These are phyloP conservation scores for Quercus tomentella DNA, from an alignment of 331 rosid species.

Conservation along the genomic window DNA sequence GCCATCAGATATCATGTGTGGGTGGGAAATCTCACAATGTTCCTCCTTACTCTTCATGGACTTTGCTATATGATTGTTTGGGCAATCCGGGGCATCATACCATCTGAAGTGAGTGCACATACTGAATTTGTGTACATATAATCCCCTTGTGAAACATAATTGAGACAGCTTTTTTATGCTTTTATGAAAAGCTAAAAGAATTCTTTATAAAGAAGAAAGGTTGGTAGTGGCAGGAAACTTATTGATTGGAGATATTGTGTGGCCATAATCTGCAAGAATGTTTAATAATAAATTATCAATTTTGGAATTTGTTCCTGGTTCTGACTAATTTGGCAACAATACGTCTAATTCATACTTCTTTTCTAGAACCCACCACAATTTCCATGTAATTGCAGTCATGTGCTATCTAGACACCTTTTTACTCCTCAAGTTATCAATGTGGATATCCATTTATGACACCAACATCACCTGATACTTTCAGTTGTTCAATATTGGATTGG, in stretches of 20 bases:
- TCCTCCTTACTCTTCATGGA: constrained; percentile 74
- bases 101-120: constrained; percentile 47
- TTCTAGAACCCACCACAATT: neutral
- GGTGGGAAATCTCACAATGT: constrained; percentile 93
- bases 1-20: constrained; percentile 89
- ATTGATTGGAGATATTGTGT: too few species aligned
- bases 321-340: too few species aligned
- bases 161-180: neutral
- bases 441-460: neutral
- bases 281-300: too few species aligned
- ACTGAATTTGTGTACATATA: constrained; percentile 9
- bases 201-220: neutral
- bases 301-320: too few species aligned
- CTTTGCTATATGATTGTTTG: constrained; percentile 58
- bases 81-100: constrained; percentile 54
- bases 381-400: neutral
- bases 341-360: too few species aligned
- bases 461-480: neutral
- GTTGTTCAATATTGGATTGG: neutral
- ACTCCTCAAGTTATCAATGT: neutral
- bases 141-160: neutral
- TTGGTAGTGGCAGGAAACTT: neutral
- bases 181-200: neutral
- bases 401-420: neutral
- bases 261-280: too few species aligned